Base-by-base conservation (phyloP, 306 rosid genomes). In the Vicia sativa region DNA sequence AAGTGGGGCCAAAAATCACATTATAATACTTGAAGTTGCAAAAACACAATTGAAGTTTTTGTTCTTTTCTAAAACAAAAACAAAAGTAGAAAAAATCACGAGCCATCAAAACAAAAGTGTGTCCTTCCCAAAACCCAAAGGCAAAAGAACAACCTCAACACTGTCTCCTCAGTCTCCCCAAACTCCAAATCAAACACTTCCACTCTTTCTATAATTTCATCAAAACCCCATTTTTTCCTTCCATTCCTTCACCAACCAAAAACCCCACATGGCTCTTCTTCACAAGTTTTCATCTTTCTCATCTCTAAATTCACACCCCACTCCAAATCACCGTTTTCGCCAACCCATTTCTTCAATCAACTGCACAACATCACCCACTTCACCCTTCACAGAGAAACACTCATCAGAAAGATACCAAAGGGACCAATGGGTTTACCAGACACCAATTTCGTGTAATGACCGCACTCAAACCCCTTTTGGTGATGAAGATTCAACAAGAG, bases 371-470 rank as follows among this genome's bases (percentile, higher is more conserved):
- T 38, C 50, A 38, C 76, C 84, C 23, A 28, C 83, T 46, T 87
- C 95, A 1, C 96, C 98, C 42, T 92, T 93, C 63, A 93, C 97
- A 7, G 96, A 90, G 78, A 88, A 90, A 80, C 87, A 87, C 31
- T 90, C 97, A 6, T 0, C 67, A 18, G 73, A 86, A 78, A 77
- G 96, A 44, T 90, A 86, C 85, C 85, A 85, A 13, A 82, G 98
- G 74, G 98, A 93, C 81, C 83, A 79, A 10, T 93, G 98, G 98
- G 45, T 86, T 2, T 93, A 84, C 81, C 34, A 77, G 39, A 39
- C 48, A 29, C 55, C 66, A 18, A 13, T 63, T 14, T 67, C 70
- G 11, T 80, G 81, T 31, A 29, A 8, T 46, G 62, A 86, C 14
- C 21, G 7, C 9, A 34, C 28, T 25, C 28, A 2, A 25, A 25